These are phyloP conservation scores for Exophiala lecanii-corni DNA, from an alignment of 2,329 filamentous ascomycete species.

Conservation along the genomic window DNA sequence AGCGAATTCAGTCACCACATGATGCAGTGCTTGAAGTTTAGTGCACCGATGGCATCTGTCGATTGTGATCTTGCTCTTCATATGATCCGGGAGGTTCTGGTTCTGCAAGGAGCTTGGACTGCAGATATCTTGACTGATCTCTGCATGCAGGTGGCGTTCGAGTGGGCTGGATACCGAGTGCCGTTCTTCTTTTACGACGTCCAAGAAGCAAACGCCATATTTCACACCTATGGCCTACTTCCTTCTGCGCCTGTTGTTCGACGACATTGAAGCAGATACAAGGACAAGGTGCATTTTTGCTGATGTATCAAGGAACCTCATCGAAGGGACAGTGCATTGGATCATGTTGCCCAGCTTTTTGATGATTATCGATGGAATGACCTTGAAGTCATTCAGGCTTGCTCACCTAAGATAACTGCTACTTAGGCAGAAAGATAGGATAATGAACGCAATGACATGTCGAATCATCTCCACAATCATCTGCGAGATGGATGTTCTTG, in stretches of 20 bases:
- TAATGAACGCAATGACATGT: no score
- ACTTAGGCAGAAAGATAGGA: no score
- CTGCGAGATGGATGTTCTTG: no score
- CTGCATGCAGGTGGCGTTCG: conserved; percentile 18
- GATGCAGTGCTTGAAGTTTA: conserved; percentile 9
- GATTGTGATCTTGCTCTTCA: conserved; percentile 13
- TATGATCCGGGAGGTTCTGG: conserved; percentile 14
- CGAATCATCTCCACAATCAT: no score
- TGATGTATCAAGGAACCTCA: no score
- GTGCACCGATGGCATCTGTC: conserved; percentile 2
- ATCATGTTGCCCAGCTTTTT: no score
- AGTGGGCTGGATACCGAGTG: conserved; percentile 19
- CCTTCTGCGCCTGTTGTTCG: conserved; percentile 1
- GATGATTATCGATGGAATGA: no score
- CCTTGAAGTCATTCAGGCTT: no score
- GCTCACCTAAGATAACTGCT: no score
- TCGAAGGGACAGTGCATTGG: no score
- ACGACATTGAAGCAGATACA: neutral
- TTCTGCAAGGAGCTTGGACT: conserved; percentile 14
- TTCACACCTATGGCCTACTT: neutral
- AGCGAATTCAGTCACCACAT: conserved; percentile 13
- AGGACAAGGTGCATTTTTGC: no score
- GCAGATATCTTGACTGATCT: conserved; percentile 12
- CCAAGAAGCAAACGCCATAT: conserved; percentile 10
- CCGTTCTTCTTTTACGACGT: conserved; percentile 17